These are phyloP conservation scores for Fusarium zealandicum DNA, from an alignment of 2,329 filamentous ascomycete species.

Conservation along the genomic window DNA sequence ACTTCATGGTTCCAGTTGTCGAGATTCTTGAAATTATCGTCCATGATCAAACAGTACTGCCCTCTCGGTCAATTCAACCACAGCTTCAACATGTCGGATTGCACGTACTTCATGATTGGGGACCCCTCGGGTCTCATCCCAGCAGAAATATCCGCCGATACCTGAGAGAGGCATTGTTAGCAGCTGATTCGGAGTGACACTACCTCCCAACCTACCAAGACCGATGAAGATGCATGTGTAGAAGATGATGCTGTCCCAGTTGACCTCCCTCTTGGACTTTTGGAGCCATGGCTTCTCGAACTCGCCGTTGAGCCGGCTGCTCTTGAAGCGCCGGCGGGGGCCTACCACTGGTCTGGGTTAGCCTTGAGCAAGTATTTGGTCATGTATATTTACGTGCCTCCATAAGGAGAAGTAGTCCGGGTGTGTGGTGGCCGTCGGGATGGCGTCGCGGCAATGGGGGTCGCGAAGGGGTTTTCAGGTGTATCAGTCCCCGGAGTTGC, in stretches of 20 bases:
- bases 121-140: constrained; percentile 23
- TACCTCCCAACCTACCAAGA: constrained; percentile 22
- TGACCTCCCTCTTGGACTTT: constrained; percentile 32
- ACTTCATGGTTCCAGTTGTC: constrained; percentile 57
- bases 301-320: constrained; percentile 35
- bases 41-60: constrained; percentile 39
- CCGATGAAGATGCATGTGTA: constrained; percentile 34
- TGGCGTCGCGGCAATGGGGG: constrained; percentile 28
- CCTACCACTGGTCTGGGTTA: constrained; percentile 7
- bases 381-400: constrained; percentile 1
- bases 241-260: constrained; percentile 42
- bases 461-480: constrained; percentile 33
- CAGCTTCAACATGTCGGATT: not conserved
- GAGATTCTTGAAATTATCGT: constrained; percentile 41
- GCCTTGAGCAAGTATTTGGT: not conserved
- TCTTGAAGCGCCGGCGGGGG: constrained; percentile 44
- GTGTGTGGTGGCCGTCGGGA: constrained; percentile 21
- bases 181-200: too few species aligned
- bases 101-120: constrained; percentile 30
- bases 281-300: constrained; percentile 40
- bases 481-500: constrained; percentile 23
- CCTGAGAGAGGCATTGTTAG: constrained; percentile 4
- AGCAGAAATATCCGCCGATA: constrained; percentile 33
- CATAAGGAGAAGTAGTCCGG: constrained; percentile 24
- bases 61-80: not conserved